These are phyloP conservation scores for Mortierella alpina DNA, from an alignment of 192 early-diverging fungal species.

Conservation along the genomic window DNA sequence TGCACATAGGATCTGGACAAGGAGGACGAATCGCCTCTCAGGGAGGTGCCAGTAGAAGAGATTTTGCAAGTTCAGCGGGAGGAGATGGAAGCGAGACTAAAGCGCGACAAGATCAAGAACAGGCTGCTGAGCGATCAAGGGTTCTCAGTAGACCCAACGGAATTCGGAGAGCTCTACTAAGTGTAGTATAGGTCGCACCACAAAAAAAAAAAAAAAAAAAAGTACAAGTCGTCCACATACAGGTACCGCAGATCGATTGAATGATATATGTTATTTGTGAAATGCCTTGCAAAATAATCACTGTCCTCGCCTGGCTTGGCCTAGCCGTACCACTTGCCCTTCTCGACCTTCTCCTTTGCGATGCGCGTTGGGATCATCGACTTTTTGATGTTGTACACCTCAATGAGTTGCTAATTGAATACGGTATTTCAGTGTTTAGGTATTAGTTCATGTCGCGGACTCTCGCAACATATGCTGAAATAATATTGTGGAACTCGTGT, in stretches of 20 bases:
- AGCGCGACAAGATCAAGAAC: conserved; percentile 76
- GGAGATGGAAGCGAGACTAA: conserved; percentile 80
- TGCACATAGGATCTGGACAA: conserved; percentile 70
- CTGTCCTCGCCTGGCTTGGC: not conserved
- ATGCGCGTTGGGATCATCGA: conserved; percentile 73
- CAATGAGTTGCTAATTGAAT: conserved; percentile 66
- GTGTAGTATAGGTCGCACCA: too few relatives aligned
- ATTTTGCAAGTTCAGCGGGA: conserved; percentile 78
- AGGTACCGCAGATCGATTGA: not conserved
- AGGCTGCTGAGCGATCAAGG: conserved; percentile 85
- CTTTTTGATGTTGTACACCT: conserved; percentile 69
- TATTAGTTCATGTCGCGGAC: not conserved
- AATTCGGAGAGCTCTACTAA: conserved; percentile 81
- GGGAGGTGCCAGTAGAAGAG: conserved; percentile 84
- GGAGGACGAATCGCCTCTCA: conserved; percentile 78
- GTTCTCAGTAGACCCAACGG: conserved; percentile 86
- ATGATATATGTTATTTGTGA: not conserved
- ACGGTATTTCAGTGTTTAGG: not conserved
- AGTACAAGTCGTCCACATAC: too few relatives aligned
- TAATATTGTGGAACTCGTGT: not conserved
- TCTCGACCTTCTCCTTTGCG: conserved; percentile 17
- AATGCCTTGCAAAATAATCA: not conserved
- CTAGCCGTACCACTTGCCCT: conserved; percentile 61
- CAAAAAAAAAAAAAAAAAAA: too few relatives aligned
- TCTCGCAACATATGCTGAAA: not conserved